A percentile compares a stretch with the other conserved stretches of the same genome.
These are phyloP conservation scores for Cardamine resedifolia DNA, from an alignment of 345 rosid genomes.

Conservation along the genomic window DNA sequence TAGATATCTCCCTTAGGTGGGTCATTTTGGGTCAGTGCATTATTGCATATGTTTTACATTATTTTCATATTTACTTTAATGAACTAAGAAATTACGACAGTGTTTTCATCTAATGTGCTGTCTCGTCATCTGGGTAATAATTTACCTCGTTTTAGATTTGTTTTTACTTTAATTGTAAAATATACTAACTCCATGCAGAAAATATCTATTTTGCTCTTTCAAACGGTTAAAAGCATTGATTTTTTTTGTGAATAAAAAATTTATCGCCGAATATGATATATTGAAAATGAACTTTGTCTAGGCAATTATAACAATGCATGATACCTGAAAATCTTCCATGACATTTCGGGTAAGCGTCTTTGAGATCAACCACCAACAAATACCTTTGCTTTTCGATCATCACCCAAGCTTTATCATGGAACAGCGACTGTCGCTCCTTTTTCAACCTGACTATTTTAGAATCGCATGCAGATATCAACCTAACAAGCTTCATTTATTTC, in stretches of 20 bases:
- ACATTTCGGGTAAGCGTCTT: slow-evolving; percentile 85
- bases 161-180: background rate
- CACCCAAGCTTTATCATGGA: no score
- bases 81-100: no score
- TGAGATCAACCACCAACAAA: slow-evolving; percentile 65
- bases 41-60: background rate
- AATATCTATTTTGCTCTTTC: background rate
- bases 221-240: background rate
- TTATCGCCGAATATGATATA: background rate
- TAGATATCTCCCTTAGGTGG: background rate
- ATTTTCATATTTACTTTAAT: no score
- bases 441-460: no score
- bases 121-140: no score
- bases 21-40: background rate
- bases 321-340: slow-evolving; percentile 82
- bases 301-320: background rate
- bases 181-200: no score
- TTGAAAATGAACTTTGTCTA: background rate
- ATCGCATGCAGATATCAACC: no score
- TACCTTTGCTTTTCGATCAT: no score
- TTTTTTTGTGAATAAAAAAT: no score
- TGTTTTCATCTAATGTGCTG: no score
- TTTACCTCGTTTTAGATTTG: no score
- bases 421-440: no score
- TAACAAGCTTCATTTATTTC: slow-evolving; percentile 67